A percentile compares a stretch with the other conserved stretches of the same genome.
These are phyloP conservation scores for Remersonia thermophila DNA, from an alignment of 2,329 filamentous ascomycete genomes.

Conservation along the genomic window DNA sequence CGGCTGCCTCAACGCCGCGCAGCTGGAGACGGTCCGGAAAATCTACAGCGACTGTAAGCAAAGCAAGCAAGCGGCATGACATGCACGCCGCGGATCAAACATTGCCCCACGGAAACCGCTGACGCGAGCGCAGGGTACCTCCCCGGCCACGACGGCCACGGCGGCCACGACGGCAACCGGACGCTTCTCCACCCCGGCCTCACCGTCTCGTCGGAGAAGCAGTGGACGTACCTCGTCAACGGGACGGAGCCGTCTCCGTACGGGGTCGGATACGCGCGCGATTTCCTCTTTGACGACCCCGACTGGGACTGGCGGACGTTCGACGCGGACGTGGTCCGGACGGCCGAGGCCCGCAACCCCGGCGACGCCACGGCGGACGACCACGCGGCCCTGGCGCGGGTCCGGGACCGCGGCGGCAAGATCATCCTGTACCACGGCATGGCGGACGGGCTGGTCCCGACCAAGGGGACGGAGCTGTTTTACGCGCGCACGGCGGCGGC, in stretches of 20 bases:
- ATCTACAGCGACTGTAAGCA: constrained; percentile 17
- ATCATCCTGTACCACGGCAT: constrained; percentile 31
- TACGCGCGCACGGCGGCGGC: constrained; percentile 20
- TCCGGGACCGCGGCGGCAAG: constrained; percentile 26
- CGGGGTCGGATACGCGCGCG: constrained; percentile 18
- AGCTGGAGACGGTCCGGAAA: constrained; percentile 24
- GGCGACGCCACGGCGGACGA: constrained; percentile 20
- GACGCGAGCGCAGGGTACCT: background rate
- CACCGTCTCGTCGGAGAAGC: constrained; percentile 32
- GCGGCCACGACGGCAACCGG: too few species aligned
- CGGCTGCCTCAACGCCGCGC: constrained; percentile 28
- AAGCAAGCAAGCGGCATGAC: too few species aligned
- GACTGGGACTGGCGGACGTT: constrained; percentile 22
- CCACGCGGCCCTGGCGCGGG: constrained; percentile 20
- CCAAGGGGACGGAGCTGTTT: constrained; percentile 22
- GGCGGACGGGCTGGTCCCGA: constrained; percentile 26
- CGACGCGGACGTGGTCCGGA: constrained; percentile 17
- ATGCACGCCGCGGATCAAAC: too few species aligned
- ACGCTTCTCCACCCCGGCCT: constrained; percentile 23
- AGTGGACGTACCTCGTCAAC: constrained; percentile 15
- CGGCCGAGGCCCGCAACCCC: constrained; percentile 18
- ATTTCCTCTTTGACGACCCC: constrained; percentile 20
- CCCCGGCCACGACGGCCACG: constrained; percentile 11
- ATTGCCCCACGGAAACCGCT: too few species aligned
- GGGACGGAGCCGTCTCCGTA: constrained; percentile 13